Evolutionary conservation across 495 filamentous ascomycete genomes (phyloP).

Genomic region (Penicillium desertorum): DNA sequence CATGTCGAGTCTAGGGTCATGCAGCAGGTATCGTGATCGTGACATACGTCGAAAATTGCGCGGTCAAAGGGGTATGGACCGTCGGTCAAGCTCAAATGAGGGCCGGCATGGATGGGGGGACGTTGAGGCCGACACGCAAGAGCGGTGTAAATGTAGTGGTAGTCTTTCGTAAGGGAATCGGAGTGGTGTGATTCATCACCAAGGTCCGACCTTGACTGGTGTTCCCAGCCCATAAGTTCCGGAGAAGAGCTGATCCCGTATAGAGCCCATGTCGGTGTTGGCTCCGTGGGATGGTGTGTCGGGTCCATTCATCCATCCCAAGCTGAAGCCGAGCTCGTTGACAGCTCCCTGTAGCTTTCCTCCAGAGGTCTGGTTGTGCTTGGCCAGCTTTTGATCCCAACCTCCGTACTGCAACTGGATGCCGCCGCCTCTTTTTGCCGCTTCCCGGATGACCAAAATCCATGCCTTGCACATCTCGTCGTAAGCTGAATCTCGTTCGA

Average conservation of each 20-base stretch:
- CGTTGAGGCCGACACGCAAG: conserved; percentile 12
- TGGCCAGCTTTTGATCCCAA: conserved; percentile 86
- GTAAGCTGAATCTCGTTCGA: conserved; percentile 91
- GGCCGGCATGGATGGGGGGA: conserved; percentile 18
- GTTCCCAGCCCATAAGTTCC: conserved; percentile 70
- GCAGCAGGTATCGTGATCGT: conserved; percentile 50
- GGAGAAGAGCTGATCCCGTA: conserved; percentile 75
- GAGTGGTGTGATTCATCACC: conserved; percentile 44
- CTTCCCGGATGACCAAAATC: conserved; percentile 88
- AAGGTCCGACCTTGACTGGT: conserved; percentile 72
- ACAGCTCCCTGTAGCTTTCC: conserved; percentile 82
- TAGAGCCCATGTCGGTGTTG: conserved; percentile 58
- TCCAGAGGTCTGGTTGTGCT: conserved; percentile 84
- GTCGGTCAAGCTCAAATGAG: conserved; percentile 19
- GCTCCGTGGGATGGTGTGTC: conserved; percentile 47
- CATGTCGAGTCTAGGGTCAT: conserved; percentile 44
- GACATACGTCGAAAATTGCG: conserved; percentile 42
- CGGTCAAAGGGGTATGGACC: conserved; percentile 33
- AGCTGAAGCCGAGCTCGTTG: conserved; percentile 65
- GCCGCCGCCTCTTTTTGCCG: conserved; percentile 85
- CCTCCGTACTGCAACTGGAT: conserved; percentile 87
- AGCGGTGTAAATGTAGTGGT: conserved; percentile 16
- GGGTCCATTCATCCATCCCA: conserved; percentile 72
- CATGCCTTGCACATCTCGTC: conserved; percentile 94
- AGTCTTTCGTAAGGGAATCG: conserved; percentile 11